phyloP scores from a whole-genome alignment of 768 basidiomycete species.

The Amanita pseudoporphyria region DNA sequence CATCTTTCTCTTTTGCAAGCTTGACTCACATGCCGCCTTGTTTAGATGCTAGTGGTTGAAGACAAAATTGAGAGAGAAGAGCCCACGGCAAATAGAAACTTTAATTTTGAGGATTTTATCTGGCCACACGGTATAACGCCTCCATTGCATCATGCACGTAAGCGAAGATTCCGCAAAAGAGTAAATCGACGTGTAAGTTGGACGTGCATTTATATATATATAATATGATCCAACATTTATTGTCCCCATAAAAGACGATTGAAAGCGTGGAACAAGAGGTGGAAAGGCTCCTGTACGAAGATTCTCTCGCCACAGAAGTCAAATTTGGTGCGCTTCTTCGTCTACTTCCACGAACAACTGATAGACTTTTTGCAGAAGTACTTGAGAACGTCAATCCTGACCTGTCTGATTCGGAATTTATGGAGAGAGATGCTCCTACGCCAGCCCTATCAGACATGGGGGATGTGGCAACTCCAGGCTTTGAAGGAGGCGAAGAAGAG shows the following conservation, averaged over 20 bases:
- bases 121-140: conserved; percentile 97
- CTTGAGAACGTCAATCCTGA: conserved; percentile 89
- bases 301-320: conserved; percentile 64
- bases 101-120: conserved; percentile 92
- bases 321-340: conserved; percentile 50
- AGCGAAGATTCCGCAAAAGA: conserved; percentile 86
- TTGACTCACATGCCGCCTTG: neutral
- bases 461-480: conserved; percentile 52
- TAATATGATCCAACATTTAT: neutral
- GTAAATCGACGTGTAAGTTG: conserved; percentile 66
- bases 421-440: conserved; percentile 66
- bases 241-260: conserved; percentile 51
- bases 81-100: conserved; percentile 49
- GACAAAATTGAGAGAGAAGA: conserved; percentile 67
- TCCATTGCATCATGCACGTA: conserved; percentile 82
- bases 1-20: conserved; percentile 10
- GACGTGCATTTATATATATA: neutral
- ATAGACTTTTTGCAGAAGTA: conserved; percentile 41
- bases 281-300: conserved; percentile 75
- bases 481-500: conserved; percentile 43
- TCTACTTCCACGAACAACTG: neutral
- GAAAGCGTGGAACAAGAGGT: conserved; percentile 94
- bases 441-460: conserved; percentile 62
- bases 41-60: conserved; percentile 87
- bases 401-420: conserved; percentile 80